phyloP scores from a whole-genome alignment of 1,284 basidiomycete species.

The Waitea zeae region DNA sequence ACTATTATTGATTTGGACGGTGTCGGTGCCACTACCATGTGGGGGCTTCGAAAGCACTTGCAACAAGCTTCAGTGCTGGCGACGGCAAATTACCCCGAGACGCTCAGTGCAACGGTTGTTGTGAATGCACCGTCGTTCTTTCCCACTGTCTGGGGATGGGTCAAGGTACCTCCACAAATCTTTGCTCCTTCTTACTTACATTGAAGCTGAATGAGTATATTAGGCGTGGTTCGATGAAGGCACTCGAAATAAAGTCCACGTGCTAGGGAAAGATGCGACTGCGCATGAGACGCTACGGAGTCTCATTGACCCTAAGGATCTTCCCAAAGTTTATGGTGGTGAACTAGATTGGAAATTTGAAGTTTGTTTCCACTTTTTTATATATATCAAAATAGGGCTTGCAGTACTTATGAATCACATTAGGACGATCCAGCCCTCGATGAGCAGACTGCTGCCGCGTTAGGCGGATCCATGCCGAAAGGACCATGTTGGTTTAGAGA shows the following conservation, averaged over 20 bases:
- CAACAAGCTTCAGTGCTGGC: conserved; percentile 58
- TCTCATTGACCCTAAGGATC: conserved; percentile 33
- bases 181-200: not conserved
- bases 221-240: conserved; percentile 66
- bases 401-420: too few relatives aligned
- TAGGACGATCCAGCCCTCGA: not conserved
- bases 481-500: not conserved
- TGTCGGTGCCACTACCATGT: conserved; percentile 45
- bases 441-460: not conserved
- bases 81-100: conserved; percentile 68
- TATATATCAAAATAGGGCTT: too few relatives aligned
- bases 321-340: conserved; percentile 54
- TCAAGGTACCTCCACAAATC: conserved; percentile 43
- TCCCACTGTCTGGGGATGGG: conserved; percentile 62
- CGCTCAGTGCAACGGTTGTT: conserved; percentile 41
- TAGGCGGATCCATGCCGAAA: not conserved
- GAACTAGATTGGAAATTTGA: conserved; percentile 47
- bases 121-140: conserved; percentile 68
- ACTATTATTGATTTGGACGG: conserved; percentile 59
- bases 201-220: conserved; percentile 13
- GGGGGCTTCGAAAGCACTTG: conserved; percentile 48
- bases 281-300: conserved; percentile 21
- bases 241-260: conserved; percentile 53
- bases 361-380: too few relatives aligned
- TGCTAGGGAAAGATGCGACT: conserved; percentile 36